These are phyloP conservation scores for Rhododendron vialii DNA, from an alignment of 148 eudicot species.

Conservation along the genomic window DNA sequence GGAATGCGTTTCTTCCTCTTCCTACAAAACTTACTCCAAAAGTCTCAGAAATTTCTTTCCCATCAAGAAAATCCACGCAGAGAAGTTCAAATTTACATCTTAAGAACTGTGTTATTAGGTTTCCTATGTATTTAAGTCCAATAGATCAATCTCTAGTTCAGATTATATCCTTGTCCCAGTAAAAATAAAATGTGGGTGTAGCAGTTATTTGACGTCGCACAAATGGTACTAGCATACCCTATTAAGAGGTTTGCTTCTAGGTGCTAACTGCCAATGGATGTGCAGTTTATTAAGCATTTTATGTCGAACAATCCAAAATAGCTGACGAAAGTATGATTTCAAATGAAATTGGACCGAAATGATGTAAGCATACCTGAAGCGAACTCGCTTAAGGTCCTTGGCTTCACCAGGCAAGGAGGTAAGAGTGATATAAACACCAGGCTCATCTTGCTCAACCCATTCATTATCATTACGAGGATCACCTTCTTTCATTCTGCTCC, in stretches of 20 bases:
- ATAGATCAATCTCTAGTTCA: neutral
- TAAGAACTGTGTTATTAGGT: neutral
- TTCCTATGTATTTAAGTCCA: neutral
- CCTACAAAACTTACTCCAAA: neutral
- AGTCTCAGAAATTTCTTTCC: neutral
- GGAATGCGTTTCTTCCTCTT: neutral
- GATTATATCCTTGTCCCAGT: neutral
- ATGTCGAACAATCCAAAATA: neutral
- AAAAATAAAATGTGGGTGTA: neutral
- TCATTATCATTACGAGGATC: constrained; percentile 65
- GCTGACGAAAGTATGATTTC: neutral
- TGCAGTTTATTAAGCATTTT: constrained; percentile 3
- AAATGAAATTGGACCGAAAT: constrained; percentile 5
- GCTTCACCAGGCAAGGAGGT: constrained; percentile 81
- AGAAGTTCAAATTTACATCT: neutral
- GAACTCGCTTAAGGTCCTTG: constrained; percentile 93
- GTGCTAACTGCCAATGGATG: neutral
- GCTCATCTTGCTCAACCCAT: constrained; percentile 98
- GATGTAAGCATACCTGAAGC: constrained; percentile 66
- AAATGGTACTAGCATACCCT: neutral
- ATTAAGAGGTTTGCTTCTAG: neutral
- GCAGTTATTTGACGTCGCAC: constrained; percentile 3
- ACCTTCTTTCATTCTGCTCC: constrained; percentile 57
- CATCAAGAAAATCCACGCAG: neutral
- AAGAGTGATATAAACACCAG: constrained; percentile 93